These are phyloP conservation scores for Acacia crassicarpa DNA, from an alignment of 306 rosid species.

Conservation along the genomic window DNA sequence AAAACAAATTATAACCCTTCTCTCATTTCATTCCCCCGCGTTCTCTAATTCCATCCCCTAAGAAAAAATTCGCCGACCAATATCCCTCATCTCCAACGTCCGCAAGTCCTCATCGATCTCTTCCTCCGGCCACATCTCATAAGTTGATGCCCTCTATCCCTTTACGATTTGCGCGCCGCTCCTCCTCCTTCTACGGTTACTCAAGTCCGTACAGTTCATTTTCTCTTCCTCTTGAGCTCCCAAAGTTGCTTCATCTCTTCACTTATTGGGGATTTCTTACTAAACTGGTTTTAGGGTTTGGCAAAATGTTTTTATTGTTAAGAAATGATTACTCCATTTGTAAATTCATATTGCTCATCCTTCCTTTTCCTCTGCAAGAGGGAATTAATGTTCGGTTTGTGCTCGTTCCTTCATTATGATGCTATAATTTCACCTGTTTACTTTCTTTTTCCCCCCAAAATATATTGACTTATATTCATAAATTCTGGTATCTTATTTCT, in stretches of 20 bases:
- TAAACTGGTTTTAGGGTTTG: conserved; percentile 26
- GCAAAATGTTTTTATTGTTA: not conserved
- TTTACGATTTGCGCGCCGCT: not conserved
- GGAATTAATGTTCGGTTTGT: not conserved
- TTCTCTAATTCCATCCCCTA: too few relatives aligned
- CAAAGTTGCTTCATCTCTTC: not conserved
- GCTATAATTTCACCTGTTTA: too few relatives aligned
- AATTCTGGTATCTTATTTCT: not conserved
- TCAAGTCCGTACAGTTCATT: conserved; percentile 17
- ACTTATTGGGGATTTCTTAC: not conserved
- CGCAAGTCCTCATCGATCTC: too few relatives aligned
- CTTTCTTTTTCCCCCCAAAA: not conserved
- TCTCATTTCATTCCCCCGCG: too few relatives aligned
- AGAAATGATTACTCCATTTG: not conserved
- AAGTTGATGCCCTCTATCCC: not conserved
- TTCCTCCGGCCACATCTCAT: too few relatives aligned
- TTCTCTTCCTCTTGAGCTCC: not conserved
- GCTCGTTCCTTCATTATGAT: conserved; percentile 15
- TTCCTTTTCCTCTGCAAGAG: not conserved
- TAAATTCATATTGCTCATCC: conserved; percentile 16
- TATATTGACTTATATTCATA: not conserved
- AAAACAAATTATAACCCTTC: too few relatives aligned
- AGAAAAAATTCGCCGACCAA: too few relatives aligned
- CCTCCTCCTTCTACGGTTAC: not conserved
- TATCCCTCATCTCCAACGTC: too few relatives aligned